Conservation (phyloP, 1,284 basidiomycete species). For the Peniophora sp. region DNA sequence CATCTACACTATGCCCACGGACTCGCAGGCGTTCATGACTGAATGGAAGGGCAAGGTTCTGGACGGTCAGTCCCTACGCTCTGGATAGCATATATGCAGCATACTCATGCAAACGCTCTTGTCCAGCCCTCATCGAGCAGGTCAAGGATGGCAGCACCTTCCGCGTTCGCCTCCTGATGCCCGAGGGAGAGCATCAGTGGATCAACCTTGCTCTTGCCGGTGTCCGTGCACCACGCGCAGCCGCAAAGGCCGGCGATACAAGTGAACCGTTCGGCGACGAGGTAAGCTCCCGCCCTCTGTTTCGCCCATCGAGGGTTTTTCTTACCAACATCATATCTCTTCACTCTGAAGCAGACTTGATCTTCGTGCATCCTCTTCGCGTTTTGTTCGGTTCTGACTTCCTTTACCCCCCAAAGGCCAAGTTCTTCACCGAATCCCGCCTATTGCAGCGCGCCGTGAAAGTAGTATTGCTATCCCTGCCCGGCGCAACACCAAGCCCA, state of each 20-base stretch:
- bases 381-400: constrained; percentile 9
- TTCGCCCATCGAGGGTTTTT: not conserved
- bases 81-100: not conserved
- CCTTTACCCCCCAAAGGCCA: constrained; percentile 62
- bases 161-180: constrained; percentile 82
- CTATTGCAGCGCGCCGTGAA: constrained; percentile 86
- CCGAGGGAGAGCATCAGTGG: constrained; percentile 83
- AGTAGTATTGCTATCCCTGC: constrained; percentile 83
- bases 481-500: constrained; percentile 73
- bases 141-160: constrained; percentile 91
- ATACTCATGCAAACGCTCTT: constrained; percentile 3
- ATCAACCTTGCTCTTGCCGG: constrained; percentile 83
- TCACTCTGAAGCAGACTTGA: not conserved
- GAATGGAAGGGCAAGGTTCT: constrained; percentile 89
- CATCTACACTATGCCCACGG: constrained; percentile 83
- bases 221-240: constrained; percentile 71
- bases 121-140: constrained; percentile 82
- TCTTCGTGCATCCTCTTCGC: constrained; percentile 6
- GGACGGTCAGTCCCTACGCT: constrained; percentile 52
- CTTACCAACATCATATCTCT: too few relatives aligned
- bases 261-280: constrained; percentile 84
- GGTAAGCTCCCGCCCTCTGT: constrained; percentile 30
- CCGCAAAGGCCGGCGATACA: constrained; percentile 65
- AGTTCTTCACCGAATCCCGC: constrained; percentile 90
- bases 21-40: constrained; percentile 82